Conservation (phyloP, 169 alveolate species). For the Pseudocohnilembus persalinus region DNA sequence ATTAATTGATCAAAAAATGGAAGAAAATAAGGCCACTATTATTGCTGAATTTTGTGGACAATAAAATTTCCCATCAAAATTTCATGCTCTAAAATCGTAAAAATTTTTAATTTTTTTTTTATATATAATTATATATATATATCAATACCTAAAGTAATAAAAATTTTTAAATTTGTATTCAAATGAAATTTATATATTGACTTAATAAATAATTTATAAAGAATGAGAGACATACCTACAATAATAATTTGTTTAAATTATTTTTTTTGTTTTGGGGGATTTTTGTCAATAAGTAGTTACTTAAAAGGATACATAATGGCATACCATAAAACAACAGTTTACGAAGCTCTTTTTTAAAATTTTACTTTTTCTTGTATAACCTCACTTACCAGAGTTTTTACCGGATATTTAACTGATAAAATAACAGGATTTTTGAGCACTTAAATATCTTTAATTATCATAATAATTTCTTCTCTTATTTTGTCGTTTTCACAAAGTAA, state of each 20-base stretch:
- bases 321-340: background rate
- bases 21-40: background rate
- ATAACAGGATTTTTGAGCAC: background rate
- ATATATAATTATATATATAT: no score
- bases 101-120: no score
- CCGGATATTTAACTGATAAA: background rate
- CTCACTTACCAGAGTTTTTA: background rate
- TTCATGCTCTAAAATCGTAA: background rate
- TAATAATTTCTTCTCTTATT: background rate
- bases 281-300: background rate
- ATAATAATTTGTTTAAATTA: no score
- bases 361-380: background rate
- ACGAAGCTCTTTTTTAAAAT: background rate
- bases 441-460: background rate
- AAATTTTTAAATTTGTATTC: no score
- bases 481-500: background rate
- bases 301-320: background rate
- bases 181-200: no score
- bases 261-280: background rate
- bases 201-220: no score
- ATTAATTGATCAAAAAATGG: background rate
- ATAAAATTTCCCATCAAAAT: background rate
- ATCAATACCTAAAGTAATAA: no score
- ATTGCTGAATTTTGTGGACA: background rate
- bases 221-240: background rate